phyloP scores from a whole-genome alignment of 1,139 yeast genomes.

The Magnusiomyces tetraspermus region DNA sequence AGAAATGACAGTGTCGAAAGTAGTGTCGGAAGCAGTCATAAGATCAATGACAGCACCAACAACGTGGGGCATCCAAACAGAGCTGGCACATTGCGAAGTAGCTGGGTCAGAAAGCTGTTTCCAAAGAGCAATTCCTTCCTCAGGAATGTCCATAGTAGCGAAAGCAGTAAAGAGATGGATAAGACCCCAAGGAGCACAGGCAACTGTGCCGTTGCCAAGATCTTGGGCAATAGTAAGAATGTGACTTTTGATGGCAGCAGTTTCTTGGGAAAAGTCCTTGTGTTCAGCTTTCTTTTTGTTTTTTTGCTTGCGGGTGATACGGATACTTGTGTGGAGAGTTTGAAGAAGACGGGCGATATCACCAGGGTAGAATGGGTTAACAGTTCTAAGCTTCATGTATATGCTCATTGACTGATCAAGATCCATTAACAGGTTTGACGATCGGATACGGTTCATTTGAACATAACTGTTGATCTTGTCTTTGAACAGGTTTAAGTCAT shows the following conservation, averaged over 20 bases:
- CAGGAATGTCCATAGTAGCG: constrained; percentile 43
- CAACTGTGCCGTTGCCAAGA: constrained; percentile 37
- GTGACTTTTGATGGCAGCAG: constrained; percentile 12
- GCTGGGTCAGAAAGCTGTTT: constrained; percentile 14
- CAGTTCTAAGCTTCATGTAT: constrained; percentile 20
- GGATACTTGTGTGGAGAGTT: constrained; percentile 21
- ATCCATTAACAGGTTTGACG: constrained; percentile 16
- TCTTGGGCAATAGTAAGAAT: constrained; percentile 37
- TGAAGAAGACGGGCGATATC: constrained; percentile 24
- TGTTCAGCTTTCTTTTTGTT: constrained; percentile 15
- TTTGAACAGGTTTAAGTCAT: constrained; percentile 8
- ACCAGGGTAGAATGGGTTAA: constrained; percentile 17
- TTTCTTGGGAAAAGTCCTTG: constrained; percentile 11
- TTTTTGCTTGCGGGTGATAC: constrained; percentile 12
- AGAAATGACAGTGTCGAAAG: constrained; percentile 48
- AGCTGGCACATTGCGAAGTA: constrained; percentile 8
- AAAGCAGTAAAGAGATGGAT: constrained; percentile 51
- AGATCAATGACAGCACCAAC: constrained; percentile 67
- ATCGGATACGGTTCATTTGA: constrained; percentile 10
- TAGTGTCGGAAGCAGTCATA: constrained; percentile 50
- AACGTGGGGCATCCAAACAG: constrained; percentile 42
- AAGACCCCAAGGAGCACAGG: constrained; percentile 43
- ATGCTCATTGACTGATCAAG: constrained; percentile 24
- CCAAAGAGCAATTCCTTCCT: constrained; percentile 49
- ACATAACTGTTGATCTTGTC: constrained; percentile 13